A percentile compares a stretch with the other conserved stretches of the same genome.
Conservation (phyloP, 1,139 yeast species). For the Blastobotrys malaysiensis region DNA sequence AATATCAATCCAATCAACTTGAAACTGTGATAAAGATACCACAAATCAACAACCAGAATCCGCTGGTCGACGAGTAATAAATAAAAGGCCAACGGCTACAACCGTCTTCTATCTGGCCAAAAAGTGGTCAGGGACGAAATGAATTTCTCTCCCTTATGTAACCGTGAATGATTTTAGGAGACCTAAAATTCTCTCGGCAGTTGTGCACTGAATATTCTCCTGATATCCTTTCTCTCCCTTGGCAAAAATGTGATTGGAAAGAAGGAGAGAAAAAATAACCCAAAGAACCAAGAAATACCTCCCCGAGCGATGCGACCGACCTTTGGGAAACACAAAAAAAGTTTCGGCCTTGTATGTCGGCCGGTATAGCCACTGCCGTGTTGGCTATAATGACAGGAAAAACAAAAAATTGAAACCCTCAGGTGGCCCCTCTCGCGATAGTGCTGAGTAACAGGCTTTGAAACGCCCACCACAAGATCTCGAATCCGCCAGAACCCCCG, state of each 20-base stretch:
- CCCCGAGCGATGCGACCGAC: slow-evolving; percentile 3
- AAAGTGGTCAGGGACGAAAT: background rate
- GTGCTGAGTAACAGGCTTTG: background rate
- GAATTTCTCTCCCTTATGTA: background rate
- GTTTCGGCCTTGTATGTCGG: background rate
- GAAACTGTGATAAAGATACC: no score
- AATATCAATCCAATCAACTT: no score
- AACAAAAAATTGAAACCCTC: background rate
- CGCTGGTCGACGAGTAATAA: background rate
- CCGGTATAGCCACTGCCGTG: background rate
- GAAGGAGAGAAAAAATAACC: background rate
- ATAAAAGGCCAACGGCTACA: background rate
- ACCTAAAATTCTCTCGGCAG: background rate
- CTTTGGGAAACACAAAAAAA: slow-evolving; percentile 1
- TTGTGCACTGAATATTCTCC: background rate
- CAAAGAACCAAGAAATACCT: background rate
- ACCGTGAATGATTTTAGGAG: background rate
- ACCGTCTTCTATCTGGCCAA: background rate
- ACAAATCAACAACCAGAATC: no score
- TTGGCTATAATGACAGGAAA: no score
- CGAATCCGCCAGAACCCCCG: no score
- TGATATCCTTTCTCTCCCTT: background rate
- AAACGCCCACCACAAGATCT: background rate
- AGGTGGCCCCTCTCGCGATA: background rate
- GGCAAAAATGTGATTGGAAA: background rate